Base-by-base conservation (phyloP, 1,284 basidiomycete genomes). In the Caloboletus firmus region DNA sequence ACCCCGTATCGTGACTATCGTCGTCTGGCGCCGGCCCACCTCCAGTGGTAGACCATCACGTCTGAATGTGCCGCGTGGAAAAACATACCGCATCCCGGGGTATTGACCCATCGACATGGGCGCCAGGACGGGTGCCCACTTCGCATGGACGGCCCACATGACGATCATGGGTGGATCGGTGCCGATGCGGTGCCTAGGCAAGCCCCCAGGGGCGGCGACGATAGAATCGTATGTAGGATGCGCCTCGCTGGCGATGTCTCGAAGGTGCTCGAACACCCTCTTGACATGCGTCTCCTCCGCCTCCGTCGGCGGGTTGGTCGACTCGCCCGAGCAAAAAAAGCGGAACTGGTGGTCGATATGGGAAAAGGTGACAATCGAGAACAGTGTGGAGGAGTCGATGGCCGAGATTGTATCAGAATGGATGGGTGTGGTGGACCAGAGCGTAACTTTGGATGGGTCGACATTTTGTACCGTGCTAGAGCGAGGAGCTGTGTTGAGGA, bases 281-380 rank as follows among this genome's bases (percentile, higher is more conserved):
- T 45, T 43, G 39, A 64, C 41, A 18, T 68, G 59, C 4, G 37
- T 42, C 36, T 56, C 31, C 30, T 57, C 60, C 4, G 17, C 51
- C 32, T 54, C 45, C 9, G 44, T 54, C 6, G 50, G 54, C 7
- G 22, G 20, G 12, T 52, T 6, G 24, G 32, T 39, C n/a, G 56
- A 57, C 1, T 59, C 56, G 31, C 44, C 51, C 1, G 58, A 62
- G 26, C 64, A 68, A 40, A 65, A 62, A 22, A 59, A 56, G 18
- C 34, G 28, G 40, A 60, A 66, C 7, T 57, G 57, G 5, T 49
- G 35, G 17, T 49, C 54, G 1, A 43, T 2, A 44, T 56, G 59
- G 28, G 52, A 63, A 41, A 58, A 68, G 11, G 35, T n/a, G 32
- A 56, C n/a, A 17, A 66, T 34, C 4, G 65, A 68, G 52, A 62